Conservation (phyloP, 352 stramenopile genomes). For the Phytopythium boreale region DNA sequence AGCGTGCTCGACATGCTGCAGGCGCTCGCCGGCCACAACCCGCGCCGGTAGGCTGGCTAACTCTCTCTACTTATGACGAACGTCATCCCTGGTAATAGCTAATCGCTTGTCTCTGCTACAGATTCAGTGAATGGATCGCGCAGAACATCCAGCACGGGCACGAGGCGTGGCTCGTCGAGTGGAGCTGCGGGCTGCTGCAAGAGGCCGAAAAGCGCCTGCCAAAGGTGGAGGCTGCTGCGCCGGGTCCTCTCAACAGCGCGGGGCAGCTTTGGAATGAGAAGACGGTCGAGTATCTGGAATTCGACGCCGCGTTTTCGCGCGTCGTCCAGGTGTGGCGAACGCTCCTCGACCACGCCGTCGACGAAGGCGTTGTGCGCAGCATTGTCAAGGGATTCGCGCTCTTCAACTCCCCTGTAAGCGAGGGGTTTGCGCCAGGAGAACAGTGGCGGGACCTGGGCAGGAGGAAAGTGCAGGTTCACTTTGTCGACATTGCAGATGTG, state of each 20-base stretch:
- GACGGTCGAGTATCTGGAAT: constrained; percentile 41
- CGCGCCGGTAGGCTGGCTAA: constrained; percentile 20
- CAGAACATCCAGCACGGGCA: constrained; percentile 31
- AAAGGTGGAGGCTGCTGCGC: constrained; percentile 1
- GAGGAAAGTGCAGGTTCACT: constrained; percentile 58
- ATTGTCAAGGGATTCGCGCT: constrained; percentile 19
- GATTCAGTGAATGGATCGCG: constrained; percentile 50
- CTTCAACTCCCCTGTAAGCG: background rate
- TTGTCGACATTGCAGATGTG: constrained; percentile 70
- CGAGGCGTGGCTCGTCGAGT: constrained; percentile 50
- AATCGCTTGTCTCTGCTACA: constrained; percentile 1
- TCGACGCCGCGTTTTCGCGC: constrained; percentile 32
- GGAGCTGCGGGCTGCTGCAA: constrained; percentile 39
- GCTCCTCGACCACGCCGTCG: constrained; percentile 45
- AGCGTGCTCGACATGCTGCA: constrained; percentile 36
- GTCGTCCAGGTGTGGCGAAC: constrained; percentile 47
- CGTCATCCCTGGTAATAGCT: background rate
- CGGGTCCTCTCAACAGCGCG: background rate
- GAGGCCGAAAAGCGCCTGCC: constrained; percentile 36
- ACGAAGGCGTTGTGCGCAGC: constrained; percentile 35
- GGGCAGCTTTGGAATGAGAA: constrained; percentile 26
- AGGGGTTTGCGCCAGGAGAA: background rate
- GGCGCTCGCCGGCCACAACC: constrained; percentile 37
- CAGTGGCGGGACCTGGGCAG: constrained; percentile 28
- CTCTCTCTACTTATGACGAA: background rate